Base-by-base conservation (phyloP, 225 moss, liverwort and hornwort genomes). In the Takakia lepidozioides region DNA sequence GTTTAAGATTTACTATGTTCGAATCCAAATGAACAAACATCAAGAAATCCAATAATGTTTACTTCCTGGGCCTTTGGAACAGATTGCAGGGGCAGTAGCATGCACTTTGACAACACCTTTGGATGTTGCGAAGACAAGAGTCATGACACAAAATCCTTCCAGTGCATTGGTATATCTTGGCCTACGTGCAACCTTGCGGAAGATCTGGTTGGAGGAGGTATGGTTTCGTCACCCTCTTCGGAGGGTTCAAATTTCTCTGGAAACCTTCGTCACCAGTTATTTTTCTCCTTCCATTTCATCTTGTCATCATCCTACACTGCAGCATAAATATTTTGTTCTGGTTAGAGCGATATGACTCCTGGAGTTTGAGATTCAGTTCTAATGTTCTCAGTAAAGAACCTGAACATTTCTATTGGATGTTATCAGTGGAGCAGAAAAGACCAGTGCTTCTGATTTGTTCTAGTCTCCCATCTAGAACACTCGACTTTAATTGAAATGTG, bases 11-110 rank as follows among this genome's bases (percentile, higher is more conserved):
- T n/a, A n/a, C n/a, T n/a, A n/a, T n/a, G n/a, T n/a, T n/a, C n/a
- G n/a, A n/a, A n/a, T n/a, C n/a, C n/a, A n/a, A n/a, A n/a, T n/a
- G n/a, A n/a, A n/a, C n/a, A n/a, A n/a, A n/a, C n/a, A n/a, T n/a
- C n/a, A n/a, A n/a, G n/a, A n/a, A n/a, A n/a, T n/a, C n/a, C n/a
- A n/a, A n/a, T n/a, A n/a, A n/a, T n/a, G n/a, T n/a, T n/a, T n/a
- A n/a, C n/a, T n/a, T n/a, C n/a, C n/a, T n/a, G n/a, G n/a, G n/a
- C n/a, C n/a, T n/a, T n/a, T n/a, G 40, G 13, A 25, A 37, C 59
- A 74, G 60, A 72, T 78, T 65, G 77, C 77, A 19, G 77, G 77
- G 57, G 77, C 77, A 20, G 68, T 78, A 37, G 77, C 77, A 16
- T 67, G 72, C 65, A 68, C 56, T 60, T 55, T 78, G 26, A 72